Evolutionary conservation across 2,329 filamentous ascomycete genomes (phyloP), one percentile per base, ranked within the genome.

Genomic region (Penicillium verrucosum): DNA sequence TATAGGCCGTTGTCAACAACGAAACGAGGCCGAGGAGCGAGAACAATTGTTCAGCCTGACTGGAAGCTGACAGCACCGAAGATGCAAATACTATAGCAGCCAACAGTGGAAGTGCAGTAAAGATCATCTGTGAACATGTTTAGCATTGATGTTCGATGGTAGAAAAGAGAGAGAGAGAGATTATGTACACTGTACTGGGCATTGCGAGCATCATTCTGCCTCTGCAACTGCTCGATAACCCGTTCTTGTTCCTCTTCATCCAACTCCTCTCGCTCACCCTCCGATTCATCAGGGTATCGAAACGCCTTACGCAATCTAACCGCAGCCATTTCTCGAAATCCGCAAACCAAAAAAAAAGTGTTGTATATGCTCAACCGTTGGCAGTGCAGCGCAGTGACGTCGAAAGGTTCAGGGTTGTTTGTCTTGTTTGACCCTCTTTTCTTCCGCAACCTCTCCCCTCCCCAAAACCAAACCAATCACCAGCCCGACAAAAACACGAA

Each of bases 251-350:
- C 74, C 81, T 92, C 82, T 74, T 92, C 89, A 70, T 94, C 90
- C 58, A 94, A 78, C 54, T 85, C 83, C 63, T 86, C 82, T 12
- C 83, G 79, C 36, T 82, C 79, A 43, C 78, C 76, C 60, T 81
- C 78, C 46, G 81, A 80, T 66, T 88, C 85, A 55, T 78, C 75
- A 5, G 88, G 88, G 75, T 93, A 94, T 59, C 82, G 84, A 75
- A 95, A 94, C 9, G 89, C 88, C 66, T 83, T 88, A 67, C 92
- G 87, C 43, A 94, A 78, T 60, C 89, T 86, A 51, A 89, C 78
- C 40, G 82, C 75, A 54, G 79, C 76, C 80, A 82, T 66, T 41
- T 37, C 21, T 18, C 10, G 21, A 23, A 25, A 30, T 25, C 32
- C 27, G 8, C 47, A 50, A 52, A 5, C 4, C 57, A 59, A 51